phyloP scores from a whole-genome alignment of 345 rosid genomes.

The Diplotaxis tenuifolia region DNA sequence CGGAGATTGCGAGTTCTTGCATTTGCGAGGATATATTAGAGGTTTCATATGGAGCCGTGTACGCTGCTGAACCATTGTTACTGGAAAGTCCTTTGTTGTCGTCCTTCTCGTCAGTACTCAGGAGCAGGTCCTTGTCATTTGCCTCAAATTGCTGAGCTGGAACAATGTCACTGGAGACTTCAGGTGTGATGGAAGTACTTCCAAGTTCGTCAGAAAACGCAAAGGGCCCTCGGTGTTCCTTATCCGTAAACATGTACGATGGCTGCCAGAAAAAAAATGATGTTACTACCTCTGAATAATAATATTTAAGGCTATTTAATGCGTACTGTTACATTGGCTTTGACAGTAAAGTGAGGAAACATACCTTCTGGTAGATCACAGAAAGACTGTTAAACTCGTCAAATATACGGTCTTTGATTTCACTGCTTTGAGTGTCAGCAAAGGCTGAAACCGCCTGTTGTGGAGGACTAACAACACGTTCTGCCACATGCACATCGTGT shows the following conservation, averaged over 20 bases:
- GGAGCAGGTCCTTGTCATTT: slow-evolving; percentile 85
- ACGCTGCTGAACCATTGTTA: slow-evolving; percentile 61
- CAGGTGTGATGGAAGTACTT: slow-evolving; percentile 62
- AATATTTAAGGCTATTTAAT: background rate
- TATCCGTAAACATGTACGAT: slow-evolving; percentile 94
- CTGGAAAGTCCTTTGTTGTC: slow-evolving; percentile 50
- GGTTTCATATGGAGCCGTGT: slow-evolving; percentile 59
- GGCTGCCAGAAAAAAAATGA: slow-evolving; percentile 64
- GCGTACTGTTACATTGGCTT: background rate
- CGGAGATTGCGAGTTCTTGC: slow-evolving; percentile 54
- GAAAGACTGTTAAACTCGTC: slow-evolving; percentile 97
- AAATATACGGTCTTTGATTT: slow-evolving; percentile 91
- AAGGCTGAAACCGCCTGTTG: slow-evolving; percentile 97
- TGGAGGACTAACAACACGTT: slow-evolving; percentile 88
- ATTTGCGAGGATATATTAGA: slow-evolving; percentile 47
- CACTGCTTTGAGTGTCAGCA: slow-evolving; percentile 97
- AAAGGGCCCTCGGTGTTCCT: slow-evolving; percentile 89
- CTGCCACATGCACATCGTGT: slow-evolving; percentile 68
- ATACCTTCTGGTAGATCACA: slow-evolving; percentile 90
- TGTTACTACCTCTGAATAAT: slow-evolving; percentile 14
- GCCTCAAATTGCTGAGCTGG: slow-evolving; percentile 73
- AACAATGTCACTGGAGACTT: slow-evolving; percentile 52
- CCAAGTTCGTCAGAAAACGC: slow-evolving; percentile 86
- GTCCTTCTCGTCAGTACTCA: slow-evolving; percentile 76
- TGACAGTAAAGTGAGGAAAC: background rate